phyloP scores from a whole-genome alignment of 2,329 filamentous ascomycete species.

The Coniochaeta ligniaria region DNA sequence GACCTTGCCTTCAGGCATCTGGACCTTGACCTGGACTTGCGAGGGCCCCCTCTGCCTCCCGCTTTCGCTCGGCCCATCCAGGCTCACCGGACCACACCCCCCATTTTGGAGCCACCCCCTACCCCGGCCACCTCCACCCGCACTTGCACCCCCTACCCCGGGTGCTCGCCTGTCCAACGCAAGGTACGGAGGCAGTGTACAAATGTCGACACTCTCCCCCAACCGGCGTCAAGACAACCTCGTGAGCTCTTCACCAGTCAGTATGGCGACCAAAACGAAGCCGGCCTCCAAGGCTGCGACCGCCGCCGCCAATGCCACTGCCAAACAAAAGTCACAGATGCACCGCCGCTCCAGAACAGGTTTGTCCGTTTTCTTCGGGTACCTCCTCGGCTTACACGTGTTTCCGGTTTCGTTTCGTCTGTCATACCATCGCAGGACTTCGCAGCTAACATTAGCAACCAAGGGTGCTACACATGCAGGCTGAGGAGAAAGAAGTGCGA shows the following conservation, averaged over 20 bases:
- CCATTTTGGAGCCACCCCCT: slow-evolving; percentile 9
- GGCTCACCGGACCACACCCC: slow-evolving; percentile 9
- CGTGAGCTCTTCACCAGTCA: slow-evolving; percentile 43
- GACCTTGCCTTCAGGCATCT: slow-evolving; percentile 22
- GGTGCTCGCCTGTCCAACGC: slow-evolving; percentile 19
- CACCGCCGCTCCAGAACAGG: slow-evolving; percentile 92
- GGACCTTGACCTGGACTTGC: slow-evolving; percentile 23
- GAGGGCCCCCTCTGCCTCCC: slow-evolving; percentile 24
- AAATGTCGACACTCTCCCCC: slow-evolving; percentile 64
- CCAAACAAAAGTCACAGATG: slow-evolving; percentile 72
- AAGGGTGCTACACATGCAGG: slow-evolving; percentile 63
- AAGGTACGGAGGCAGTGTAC: slow-evolving; percentile 39
- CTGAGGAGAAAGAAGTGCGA: slow-evolving; percentile 64
- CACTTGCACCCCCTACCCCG: slow-evolving; percentile 21
- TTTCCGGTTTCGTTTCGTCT: slow-evolving; percentile 5
- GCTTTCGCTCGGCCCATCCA: slow-evolving; percentile 31
- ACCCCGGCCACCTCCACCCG: slow-evolving; percentile 11
- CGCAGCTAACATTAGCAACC: slow-evolving; percentile 21
- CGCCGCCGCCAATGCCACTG: slow-evolving; percentile 28
- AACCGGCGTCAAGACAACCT: slow-evolving; percentile 41
- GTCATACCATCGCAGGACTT: slow-evolving; percentile 5
- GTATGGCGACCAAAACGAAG: slow-evolving; percentile 58
- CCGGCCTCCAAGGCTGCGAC: slow-evolving; percentile 43
- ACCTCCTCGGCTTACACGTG: slow-evolving; percentile 6
- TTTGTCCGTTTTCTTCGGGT: slow-evolving; percentile 39